A percentile compares a stretch with the other conserved stretches of the same genome.
phyloP scores from a whole-genome alignment of 805 yeast species.

The Candida endomychidarum region DNA sequence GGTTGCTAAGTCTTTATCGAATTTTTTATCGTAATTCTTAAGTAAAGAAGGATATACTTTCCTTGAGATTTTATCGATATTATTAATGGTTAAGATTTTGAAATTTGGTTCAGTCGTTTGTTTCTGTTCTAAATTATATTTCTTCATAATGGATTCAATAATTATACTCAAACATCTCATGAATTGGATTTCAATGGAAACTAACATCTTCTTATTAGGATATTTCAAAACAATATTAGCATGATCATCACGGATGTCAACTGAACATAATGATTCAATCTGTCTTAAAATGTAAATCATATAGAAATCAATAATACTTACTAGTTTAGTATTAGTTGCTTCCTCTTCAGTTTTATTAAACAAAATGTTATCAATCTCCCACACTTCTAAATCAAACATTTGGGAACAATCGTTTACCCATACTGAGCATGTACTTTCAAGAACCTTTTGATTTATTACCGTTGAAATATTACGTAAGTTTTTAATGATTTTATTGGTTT shows the following conservation, averaged over 20 bases:
- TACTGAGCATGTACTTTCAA: slow-evolving; percentile 43
- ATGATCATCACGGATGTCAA: slow-evolving; percentile 17
- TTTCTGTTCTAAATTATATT: slow-evolving; percentile 28
- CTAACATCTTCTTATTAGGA: slow-evolving; percentile 41
- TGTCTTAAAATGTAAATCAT: slow-evolving; percentile 34
- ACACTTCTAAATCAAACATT: slow-evolving; percentile 42
- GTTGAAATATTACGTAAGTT: slow-evolving; percentile 31
- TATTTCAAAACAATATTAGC: slow-evolving; percentile 32
- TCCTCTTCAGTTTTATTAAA: slow-evolving; percentile 13
- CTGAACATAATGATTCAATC: slow-evolving; percentile 27
- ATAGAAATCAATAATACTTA: slow-evolving; percentile 37
- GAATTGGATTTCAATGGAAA: slow-evolving; percentile 45
- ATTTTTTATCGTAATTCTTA: slow-evolving; percentile 32
- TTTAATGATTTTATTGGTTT: slow-evolving; percentile 39
- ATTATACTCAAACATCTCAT: slow-evolving; percentile 43
- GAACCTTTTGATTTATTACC: slow-evolving; percentile 35
- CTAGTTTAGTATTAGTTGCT: slow-evolving; percentile 32
- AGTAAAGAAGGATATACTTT: slow-evolving; percentile 32
- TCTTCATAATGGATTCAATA: slow-evolving; percentile 42
- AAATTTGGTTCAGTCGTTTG: slow-evolving; percentile 21
- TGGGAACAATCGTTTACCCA: slow-evolving; percentile 49
- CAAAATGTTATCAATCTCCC: slow-evolving; percentile 30
- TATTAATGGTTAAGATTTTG: slow-evolving; percentile 45
- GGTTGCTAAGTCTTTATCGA: slow-evolving; percentile 33
- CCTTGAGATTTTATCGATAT: slow-evolving; percentile 36